These are phyloP conservation scores for Rhizopus delemar DNA, from an alignment of 371 early-diverging fungal genomes.

Conservation along the genomic window DNA sequence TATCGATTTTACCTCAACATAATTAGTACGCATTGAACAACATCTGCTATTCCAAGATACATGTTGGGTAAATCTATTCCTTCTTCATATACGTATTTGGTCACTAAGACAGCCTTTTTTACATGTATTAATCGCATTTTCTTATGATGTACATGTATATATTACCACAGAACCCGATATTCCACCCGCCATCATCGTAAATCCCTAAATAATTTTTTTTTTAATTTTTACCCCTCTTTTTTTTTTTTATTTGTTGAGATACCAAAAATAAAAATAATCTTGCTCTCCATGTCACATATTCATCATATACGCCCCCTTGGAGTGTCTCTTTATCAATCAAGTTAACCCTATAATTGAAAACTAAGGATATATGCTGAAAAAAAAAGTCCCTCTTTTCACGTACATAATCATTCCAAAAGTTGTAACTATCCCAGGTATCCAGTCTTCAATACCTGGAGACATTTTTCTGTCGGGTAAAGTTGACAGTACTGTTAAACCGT, in stretches of 20 bases:
- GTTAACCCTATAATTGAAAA: conserved; percentile 36
- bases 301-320: conserved; percentile 41
- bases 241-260: neutral
- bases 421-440: conserved; percentile 73
- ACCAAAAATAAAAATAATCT: conserved; percentile 67
- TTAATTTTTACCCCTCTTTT: neutral
- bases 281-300: conserved; percentile 58
- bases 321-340: conserved; percentile 58
- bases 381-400: neutral
- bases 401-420: conserved; percentile 76
- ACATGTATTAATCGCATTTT: neutral
- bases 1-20: conserved; percentile 58
- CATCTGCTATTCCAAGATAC: conserved; percentile 64
- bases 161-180: conserved; percentile 71
- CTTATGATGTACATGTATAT: conserved; percentile 8
- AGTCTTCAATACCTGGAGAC: conserved; percentile 73
- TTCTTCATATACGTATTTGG: conserved; percentile 70
- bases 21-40: conserved; percentile 66
- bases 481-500: conserved; percentile 53
- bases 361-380: neutral
- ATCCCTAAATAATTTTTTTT: conserved; percentile 45
- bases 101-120: conserved; percentile 61
- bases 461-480: conserved; percentile 34
- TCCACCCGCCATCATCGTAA: conserved; percentile 73
- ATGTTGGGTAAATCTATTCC: conserved; percentile 46